Evolutionary conservation across 2,329 filamentous ascomycete species (phyloP), one percentile per base, ranked within the genome.

Genomic region (Chaetothyriales sp.): DNA sequence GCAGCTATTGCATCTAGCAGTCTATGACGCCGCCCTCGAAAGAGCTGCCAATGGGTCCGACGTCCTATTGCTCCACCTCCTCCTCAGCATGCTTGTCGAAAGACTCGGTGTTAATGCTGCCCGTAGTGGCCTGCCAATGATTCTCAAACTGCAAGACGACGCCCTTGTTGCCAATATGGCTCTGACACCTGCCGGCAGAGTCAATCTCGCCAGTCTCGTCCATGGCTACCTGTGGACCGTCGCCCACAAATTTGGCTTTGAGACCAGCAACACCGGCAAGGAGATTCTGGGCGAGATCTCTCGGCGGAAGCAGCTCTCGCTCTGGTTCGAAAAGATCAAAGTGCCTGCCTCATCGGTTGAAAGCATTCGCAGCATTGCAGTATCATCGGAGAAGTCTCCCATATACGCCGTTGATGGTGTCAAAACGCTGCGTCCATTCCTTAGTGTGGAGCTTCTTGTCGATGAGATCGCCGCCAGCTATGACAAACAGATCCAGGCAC

Each of bases 171-270:
- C 52, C 18, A 51, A 57, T 15, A 44, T 15, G 28, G 76, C 78
- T 6, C 72, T 81, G 2, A 76, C 76, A 20, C 79, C 83, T 0
- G 65, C 79, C 43, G 77, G 82, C 26, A 92, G 90, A 63, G 78
- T 94, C 42, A 83, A 86, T 44, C 73, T 93, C 44, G 87, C 85
- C 26, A 88, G 84, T 62, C 70, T 96, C 51, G 86, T 90, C 48
- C 86, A 94, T 62, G 89, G 87, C 7, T 95, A 95, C 65, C 80
- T 95, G 52, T 90, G 85, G 83, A 77, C 79, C 0, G 64, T 95
- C 54, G 80, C 78, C 3, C 82, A 89, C 52, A 81, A 79, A 50
- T 89, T 95, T 55, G 78, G 85, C 45, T 82, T 93, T 54, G 83
- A 89, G 49, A 73, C 73, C 5, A 81, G 83, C 0, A 71, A 74